These are phyloP conservation scores for Populus nigra DNA, from an alignment of 345 rosid genomes.

Conservation along the genomic window DNA sequence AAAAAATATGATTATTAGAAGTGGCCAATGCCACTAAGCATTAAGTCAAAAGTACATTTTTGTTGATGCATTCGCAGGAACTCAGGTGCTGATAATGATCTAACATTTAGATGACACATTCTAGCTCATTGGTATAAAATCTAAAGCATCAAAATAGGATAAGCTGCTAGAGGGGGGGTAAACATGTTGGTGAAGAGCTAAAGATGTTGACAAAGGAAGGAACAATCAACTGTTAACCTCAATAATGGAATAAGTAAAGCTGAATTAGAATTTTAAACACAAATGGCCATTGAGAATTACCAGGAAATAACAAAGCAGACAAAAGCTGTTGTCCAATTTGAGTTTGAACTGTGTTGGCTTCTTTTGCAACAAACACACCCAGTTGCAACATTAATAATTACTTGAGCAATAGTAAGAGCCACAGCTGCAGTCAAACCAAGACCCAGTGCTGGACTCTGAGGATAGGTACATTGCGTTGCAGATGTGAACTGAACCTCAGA, in stretches of 20 bases:
- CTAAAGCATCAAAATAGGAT: not conserved
- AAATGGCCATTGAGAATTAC: constrained; percentile 38
- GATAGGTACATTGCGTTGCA: constrained; percentile 55
- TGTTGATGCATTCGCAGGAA: not conserved
- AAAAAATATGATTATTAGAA: not conserved
- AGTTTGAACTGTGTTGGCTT: constrained; percentile 47
- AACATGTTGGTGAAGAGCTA: not conserved
- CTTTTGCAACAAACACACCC: constrained; percentile 83
- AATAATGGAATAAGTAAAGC: not conserved
- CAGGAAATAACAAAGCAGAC: constrained; percentile 73
- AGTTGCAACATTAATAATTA: constrained; percentile 49
- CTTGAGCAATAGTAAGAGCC: constrained; percentile 63
- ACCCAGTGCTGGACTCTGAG: constrained; percentile 63
- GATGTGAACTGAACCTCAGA: constrained; percentile 49
- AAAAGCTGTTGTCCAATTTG: constrained; percentile 62
- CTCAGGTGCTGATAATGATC: not conserved
- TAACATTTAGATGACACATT: not conserved
- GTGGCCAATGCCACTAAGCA: not conserved
- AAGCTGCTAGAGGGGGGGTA: not conserved
- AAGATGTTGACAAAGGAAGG: not conserved
- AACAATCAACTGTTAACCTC: not conserved
- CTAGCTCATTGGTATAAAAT: not conserved
- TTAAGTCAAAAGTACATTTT: not conserved
- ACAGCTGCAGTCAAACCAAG: constrained; percentile 72
- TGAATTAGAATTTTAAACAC: not conserved